A percentile compares a stretch with the other conserved stretches of the same genome.
Evolutionary conservation across 2,329 filamentous ascomycete species (phyloP).

Genomic region (Diaporthe ampelina): DNA sequence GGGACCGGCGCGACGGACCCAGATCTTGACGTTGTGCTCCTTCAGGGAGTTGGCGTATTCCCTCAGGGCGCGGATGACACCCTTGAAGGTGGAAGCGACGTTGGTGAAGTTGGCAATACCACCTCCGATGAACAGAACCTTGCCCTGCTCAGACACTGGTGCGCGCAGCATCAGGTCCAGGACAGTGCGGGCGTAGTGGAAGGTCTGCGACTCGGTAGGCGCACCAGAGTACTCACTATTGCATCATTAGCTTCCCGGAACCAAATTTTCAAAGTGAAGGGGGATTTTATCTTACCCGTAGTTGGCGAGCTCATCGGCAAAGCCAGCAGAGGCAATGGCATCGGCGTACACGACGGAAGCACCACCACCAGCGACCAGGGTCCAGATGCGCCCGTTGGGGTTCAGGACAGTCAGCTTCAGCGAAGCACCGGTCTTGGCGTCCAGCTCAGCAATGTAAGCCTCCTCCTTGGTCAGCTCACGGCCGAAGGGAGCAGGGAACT

Average conservation of each 20-base stretch:
- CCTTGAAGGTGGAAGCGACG: conserved; percentile 99
- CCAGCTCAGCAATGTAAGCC: conserved; percentile 98
- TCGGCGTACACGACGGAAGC: conserved; percentile 99
- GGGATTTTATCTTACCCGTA: conserved; percentile 67
- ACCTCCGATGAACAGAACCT: conserved; percentile 99
- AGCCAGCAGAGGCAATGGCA: conserved; percentile 96
- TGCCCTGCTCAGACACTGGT: conserved; percentile 87
- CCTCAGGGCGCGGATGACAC: conserved; percentile 95
- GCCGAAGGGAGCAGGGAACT: conserved; percentile 98
- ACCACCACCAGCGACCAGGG: conserved; percentile 98
- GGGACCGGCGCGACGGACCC: conserved; percentile 90
- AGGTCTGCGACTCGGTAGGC: conserved; percentile 98
- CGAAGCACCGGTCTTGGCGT: conserved; percentile 98
- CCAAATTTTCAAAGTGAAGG: neutral
- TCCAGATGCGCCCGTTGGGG: conserved; percentile 93
- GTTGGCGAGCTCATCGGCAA: conserved; percentile 97
- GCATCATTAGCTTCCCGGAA: conserved; percentile 18
- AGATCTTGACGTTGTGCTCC: conserved; percentile 99
- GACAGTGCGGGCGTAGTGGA: conserved; percentile 98
- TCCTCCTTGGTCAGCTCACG: conserved; percentile 99
- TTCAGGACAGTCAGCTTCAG: conserved; percentile 99
- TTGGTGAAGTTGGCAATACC: conserved; percentile 99
- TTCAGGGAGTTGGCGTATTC: conserved; percentile 87
- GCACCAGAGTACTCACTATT: conserved; percentile 95
- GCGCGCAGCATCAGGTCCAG: conserved; percentile 97